Evolutionary conservation across 352 stramenopile genomes (phyloP).

Genomic region (Blastocystis sp.): DNA sequence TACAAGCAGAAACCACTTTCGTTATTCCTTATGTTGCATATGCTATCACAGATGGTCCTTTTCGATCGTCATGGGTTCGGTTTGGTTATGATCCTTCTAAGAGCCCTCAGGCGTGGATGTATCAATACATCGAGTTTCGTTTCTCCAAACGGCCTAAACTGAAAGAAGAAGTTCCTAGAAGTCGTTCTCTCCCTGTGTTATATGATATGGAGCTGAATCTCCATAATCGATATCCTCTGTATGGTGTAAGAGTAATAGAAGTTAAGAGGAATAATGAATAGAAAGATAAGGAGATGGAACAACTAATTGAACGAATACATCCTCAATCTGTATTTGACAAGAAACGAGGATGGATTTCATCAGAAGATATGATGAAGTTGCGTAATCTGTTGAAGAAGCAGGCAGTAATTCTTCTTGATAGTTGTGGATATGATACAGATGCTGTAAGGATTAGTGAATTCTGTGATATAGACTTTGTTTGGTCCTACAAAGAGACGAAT

Average conservation of each 20-base stretch:
- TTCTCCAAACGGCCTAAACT: constrained; percentile 10
- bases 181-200: background rate
- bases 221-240: constrained; percentile 9
- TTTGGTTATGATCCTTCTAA: constrained; percentile 3
- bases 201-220: constrained; percentile 1
- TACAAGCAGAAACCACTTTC: background rate
- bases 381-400: constrained; percentile 22
- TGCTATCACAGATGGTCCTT: background rate
- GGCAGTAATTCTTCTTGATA: background rate
- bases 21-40: background rate
- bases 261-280: background rate
- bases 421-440: background rate
- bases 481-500: background rate
- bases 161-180: background rate
- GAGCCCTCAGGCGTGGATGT: background rate
- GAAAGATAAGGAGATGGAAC: constrained; percentile 6
- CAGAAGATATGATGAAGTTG: background rate
- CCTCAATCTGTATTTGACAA: background rate
- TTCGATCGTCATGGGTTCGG: background rate
- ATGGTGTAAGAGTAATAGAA: background rate
- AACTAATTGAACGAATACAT: background rate
- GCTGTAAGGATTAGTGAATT: background rate
- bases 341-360: background rate
- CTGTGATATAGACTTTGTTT: background rate
- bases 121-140: constrained; percentile 21